Percentiles rank a stretch among this genome's conserved stretches.
These are phyloP conservation scores for Cytospora schulzeri DNA, from an alignment of 2,329 filamentous ascomycete species.

Conservation along the genomic window DNA sequence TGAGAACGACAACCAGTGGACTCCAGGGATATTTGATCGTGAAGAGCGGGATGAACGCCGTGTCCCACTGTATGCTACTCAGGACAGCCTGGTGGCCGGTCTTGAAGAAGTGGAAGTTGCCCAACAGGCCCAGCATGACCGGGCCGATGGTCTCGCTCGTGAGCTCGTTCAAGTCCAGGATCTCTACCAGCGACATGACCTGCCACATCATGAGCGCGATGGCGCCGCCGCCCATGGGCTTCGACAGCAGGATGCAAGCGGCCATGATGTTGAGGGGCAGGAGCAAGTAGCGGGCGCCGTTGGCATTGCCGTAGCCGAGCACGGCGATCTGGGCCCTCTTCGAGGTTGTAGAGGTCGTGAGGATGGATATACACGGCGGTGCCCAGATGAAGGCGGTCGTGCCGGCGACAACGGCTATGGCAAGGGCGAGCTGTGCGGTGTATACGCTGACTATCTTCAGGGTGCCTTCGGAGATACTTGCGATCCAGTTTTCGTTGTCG, in stretches of 20 bases:
- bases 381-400: slow-evolving; percentile 84
- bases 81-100: slow-evolving; percentile 93
- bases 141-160: slow-evolving; percentile 77
- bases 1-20: slow-evolving; percentile 77
- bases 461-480: slow-evolving; percentile 55
- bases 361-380: slow-evolving; percentile 79
- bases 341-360: slow-evolving; percentile 50
- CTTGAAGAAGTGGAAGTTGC: slow-evolving; percentile 95
- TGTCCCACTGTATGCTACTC: slow-evolving; percentile 92
- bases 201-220: slow-evolving; percentile 85
- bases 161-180: slow-evolving; percentile 62
- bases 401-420: slow-evolving; percentile 79
- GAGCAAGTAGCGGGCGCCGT: slow-evolving; percentile 87
- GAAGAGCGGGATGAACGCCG: slow-evolving; percentile 85
- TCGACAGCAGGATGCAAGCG: slow-evolving; percentile 78
- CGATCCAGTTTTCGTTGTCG: slow-evolving; percentile 82
- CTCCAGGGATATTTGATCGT: slow-evolving; percentile 87
- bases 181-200: slow-evolving; percentile 74
- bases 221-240: slow-evolving; percentile 90
- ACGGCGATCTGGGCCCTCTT: slow-evolving; percentile 67
- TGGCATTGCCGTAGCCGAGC: slow-evolving; percentile 89
- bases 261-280: slow-evolving; percentile 78
- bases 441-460: slow-evolving; percentile 77
- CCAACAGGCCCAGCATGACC: slow-evolving; percentile 81
- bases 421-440: slow-evolving; percentile 78